Base-by-base conservation (phyloP, 495 filamentous ascomycete genomes). In the Eremomyces bilateralis region DNA sequence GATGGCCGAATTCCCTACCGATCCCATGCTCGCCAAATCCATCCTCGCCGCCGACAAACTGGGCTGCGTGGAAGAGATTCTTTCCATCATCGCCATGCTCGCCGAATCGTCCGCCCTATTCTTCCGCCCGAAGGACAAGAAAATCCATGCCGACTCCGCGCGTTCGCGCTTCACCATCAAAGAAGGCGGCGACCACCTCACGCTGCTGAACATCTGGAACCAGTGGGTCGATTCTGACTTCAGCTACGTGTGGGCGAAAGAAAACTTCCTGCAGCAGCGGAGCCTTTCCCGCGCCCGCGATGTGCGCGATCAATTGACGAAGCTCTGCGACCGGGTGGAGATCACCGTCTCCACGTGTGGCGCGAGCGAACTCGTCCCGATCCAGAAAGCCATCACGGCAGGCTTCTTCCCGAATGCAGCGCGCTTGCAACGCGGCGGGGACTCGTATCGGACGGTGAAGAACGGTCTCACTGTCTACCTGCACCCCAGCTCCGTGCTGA, bases 391-490 rank as follows among this genome's bases (percentile, higher is more conserved):
- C 8, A 62, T 97, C 17, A 85, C 81, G 2, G 66, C 80, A 0
- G 88, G 90, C 1, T 97, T 92, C 64, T 95, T 97, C 61, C 73
- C 82, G 3, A 93, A 97, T 44, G 83, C 88, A 0, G 88, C 90
- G 2, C 59, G 82, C 6, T 50, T 97, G 31, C 77, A 90, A 52
- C 64, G 76, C 21, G 77, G 72, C 3, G 90, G 88, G 8, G 80
- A 93, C 41, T 76, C 70, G 31, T 97, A 95, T 54, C 65, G 84
- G n/a, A 94, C 85, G 3, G 72, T 95, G 16, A 94, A 93, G 69
- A 91, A 78, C 34, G 78, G 74, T 27, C 71, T 78, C 55, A 80
- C 77, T 17, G 88, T 94, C 4, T 84, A 82, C 45, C 60, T 95
- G 20, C 88, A 97, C 50, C 88, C 88, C 1, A 79, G 72, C 35